Conservation (phyloP, 192 early-diverging fungal genomes). For the Glomus cerebriforme region DNA sequence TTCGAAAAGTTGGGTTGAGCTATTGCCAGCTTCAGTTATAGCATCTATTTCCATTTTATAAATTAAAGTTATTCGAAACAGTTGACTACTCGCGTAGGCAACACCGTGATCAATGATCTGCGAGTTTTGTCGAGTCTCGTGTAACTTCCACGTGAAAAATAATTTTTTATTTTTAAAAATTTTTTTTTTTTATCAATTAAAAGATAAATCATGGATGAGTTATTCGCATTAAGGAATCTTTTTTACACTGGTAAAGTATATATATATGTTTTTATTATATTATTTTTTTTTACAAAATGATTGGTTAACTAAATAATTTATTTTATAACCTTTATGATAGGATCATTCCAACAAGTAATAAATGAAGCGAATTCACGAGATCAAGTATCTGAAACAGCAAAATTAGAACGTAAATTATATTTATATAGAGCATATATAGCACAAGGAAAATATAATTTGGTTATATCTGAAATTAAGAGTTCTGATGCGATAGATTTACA, state of each 20-base stretch:
- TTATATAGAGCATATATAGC: constrained; percentile 83
- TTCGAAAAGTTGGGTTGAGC: background rate
- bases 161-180: background rate
- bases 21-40: background rate
- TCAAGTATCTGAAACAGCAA: constrained; percentile 42
- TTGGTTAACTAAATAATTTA: constrained; percentile 33
- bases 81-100: too few relatives aligned
- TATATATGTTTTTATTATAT: background rate
- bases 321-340: constrained; percentile 50
- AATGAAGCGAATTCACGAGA: constrained; percentile 54
- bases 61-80: too few relatives aligned
- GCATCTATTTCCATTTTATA: background rate
- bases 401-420: constrained; percentile 64
- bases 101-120: too few relatives aligned
- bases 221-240: constrained; percentile 72
- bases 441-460: constrained; percentile 69
- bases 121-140: too few relatives aligned
- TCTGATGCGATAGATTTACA: constrained; percentile 57
- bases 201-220: constrained; percentile 29
- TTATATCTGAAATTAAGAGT: constrained; percentile 65
- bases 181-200: background rate
- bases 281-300: background rate
- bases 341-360: constrained; percentile 74
- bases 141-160: background rate
- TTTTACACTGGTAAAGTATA: constrained; percentile 51